Base-by-base conservation (phyloP, 768 basidiomycete species). In the Boletus reticulatus region DNA sequence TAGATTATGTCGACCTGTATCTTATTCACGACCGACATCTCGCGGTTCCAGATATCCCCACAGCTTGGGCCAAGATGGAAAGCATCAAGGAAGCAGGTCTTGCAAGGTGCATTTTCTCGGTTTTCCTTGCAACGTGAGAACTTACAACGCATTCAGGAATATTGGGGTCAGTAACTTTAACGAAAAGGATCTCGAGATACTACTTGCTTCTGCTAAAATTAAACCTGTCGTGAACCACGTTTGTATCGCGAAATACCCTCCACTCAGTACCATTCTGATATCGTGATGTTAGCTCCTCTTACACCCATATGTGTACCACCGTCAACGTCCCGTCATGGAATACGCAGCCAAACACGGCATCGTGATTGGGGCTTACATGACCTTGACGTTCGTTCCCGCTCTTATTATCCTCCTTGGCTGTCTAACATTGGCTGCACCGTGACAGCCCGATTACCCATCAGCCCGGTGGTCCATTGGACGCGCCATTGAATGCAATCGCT, bases 161-260 rank as follows among this genome's bases (percentile, higher is more conserved):
- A 87, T 88, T 52, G 87, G 87, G 20, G 84, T 89, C 39, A 85
- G 83, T 72, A 89, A 89, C 73, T 89, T 87, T 62, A 73, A 73
- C 13, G 76, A 83, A 13, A 52, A 73, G 1, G 77, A 90, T 29
- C 77, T 89, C 20, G 67, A 79, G 43, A 74, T 76, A 19, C 71
- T 89, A n/a, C 71, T 89, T 17, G 74, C 73, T 16, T 80, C 80
- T 2, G 84, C 85, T 10, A 83, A 85, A 62, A 70, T 86, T 60
- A 80, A 78, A 59, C 88, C 87, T 0, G 85, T 75, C 3, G 85
- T 81, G 13, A 90, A 89, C 69, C 89, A 90, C 74, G 86, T 83
- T n/a, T 20, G 70, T 62, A 34, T 53, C 14, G 13, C n/a, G 32
- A 14, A 27, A 9, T 14, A 20, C 27, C 16, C 17, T 12, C 2